A percentile compares a stretch with the other conserved stretches of the same genome.
phyloP scores from a whole-genome alignment of 1,139 yeast species.

The Hemisphaericaspora xylofermentans region DNA sequence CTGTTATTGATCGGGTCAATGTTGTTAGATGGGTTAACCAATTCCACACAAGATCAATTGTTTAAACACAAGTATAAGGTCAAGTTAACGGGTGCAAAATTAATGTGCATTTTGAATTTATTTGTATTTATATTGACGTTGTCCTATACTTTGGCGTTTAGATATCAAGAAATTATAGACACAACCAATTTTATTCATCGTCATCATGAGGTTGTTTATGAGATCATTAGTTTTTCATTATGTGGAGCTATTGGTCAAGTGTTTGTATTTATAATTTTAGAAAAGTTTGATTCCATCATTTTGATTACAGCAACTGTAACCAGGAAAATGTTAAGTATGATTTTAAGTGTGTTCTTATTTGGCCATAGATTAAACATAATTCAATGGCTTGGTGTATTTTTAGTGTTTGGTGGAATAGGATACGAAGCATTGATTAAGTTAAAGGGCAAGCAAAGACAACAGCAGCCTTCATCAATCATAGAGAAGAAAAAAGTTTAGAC shows the following conservation, averaged over 20 bases:
- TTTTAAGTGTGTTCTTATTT: constrained; percentile 79
- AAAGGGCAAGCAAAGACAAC: not conserved
- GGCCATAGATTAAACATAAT: constrained; percentile 62
- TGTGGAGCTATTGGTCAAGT: constrained; percentile 93
- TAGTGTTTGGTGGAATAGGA: constrained; percentile 75
- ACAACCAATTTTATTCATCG: constrained; percentile 45
- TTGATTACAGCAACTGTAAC: constrained; percentile 94
- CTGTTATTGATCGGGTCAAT: constrained; percentile 59
- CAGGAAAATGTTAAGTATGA: constrained; percentile 93
- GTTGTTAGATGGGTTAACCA: constrained; percentile 85
- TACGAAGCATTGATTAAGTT: constrained; percentile 28
- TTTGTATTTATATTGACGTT: constrained; percentile 47
- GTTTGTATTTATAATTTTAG: constrained; percentile 82
- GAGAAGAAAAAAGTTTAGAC: constrained; percentile 4
- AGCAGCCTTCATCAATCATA: not conserved
- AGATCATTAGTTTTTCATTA: constrained; percentile 64
- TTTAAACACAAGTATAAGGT: constrained; percentile 41
- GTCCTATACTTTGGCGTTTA: constrained; percentile 41
- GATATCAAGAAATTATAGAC: constrained; percentile 49
- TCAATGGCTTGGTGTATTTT: constrained; percentile 77
- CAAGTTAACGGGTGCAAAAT: constrained; percentile 63
- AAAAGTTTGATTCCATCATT: constrained; percentile 78
- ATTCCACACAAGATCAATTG: constrained; percentile 88
- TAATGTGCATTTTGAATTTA: constrained; percentile 81
- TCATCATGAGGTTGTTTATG: constrained; percentile 47